phyloP scores from a whole-genome alignment of 2,329 filamentous ascomycete genomes.

The Sclerotinia subarctica region DNA sequence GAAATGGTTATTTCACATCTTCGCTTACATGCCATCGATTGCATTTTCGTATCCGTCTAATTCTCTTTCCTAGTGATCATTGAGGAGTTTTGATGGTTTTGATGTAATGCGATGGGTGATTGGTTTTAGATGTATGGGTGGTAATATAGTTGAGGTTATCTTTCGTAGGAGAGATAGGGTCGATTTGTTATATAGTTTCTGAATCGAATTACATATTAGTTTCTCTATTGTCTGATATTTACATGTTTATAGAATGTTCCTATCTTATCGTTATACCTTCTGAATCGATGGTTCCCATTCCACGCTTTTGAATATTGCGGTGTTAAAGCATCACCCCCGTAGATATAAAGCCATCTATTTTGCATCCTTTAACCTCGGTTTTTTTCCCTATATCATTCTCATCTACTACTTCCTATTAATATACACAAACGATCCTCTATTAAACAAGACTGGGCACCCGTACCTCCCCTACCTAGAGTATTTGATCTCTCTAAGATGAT shows the following conservation, averaged over 20 bases:
- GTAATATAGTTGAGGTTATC: slow-evolving; percentile 15
- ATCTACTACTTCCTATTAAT: too few species aligned
- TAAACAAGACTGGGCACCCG: too few species aligned
- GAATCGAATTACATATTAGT: slow-evolving; percentile 2
- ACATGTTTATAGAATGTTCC: not conserved
- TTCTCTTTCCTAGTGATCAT: not conserved
- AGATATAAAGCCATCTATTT: not conserved
- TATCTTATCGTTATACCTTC: not conserved
- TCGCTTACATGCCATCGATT: not conserved
- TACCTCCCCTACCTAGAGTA: too few species aligned
- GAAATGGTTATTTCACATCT: slow-evolving; percentile 8
- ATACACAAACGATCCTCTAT: too few species aligned
- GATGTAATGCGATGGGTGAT: slow-evolving; percentile 4
- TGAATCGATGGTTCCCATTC: too few species aligned
- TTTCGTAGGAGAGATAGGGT: slow-evolving; percentile 12
- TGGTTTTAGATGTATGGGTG: not conserved
- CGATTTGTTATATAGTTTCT: slow-evolving; percentile 7
- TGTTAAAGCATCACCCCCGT: not conserved
- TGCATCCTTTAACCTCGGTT: too few species aligned
- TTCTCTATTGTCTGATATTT: not conserved
- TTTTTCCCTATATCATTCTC: too few species aligned
- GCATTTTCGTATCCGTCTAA: slow-evolving; percentile 9
- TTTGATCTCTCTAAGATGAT: too few species aligned
- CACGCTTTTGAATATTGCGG: not conserved
- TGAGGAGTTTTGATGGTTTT: slow-evolving; percentile 4